Evolutionary conservation across 805 yeast genomes (phyloP).

Genomic region (Candida suzukii): DNA sequence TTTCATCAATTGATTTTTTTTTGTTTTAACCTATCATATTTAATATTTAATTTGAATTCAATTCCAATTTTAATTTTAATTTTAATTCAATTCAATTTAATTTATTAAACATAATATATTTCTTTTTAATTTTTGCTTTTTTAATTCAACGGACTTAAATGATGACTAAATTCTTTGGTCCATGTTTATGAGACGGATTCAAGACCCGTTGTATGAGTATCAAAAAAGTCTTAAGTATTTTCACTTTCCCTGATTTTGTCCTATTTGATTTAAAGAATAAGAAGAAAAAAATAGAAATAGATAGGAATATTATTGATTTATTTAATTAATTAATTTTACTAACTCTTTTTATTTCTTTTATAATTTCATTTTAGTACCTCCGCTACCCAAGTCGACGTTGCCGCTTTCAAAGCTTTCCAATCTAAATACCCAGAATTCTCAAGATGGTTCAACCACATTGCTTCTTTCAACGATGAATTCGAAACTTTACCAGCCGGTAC

Average conservation of each 20-base stretch:
- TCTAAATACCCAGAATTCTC: constrained; percentile 85
- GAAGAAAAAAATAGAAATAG: background rate
- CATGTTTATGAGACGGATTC: constrained; percentile 95
- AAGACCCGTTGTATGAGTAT: constrained; percentile 89
- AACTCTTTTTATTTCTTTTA: background rate
- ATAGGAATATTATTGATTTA: background rate
- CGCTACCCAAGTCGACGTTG: constrained; percentile 93
- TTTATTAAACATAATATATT: background rate
- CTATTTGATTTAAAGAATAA: background rate
- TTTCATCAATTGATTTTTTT: too few relatives aligned
- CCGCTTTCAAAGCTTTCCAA: constrained; percentile 92
- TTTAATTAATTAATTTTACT: background rate
- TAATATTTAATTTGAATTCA: too few relatives aligned
- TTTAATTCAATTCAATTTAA: background rate
- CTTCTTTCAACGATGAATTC: constrained; percentile 85
- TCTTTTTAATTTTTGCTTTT: background rate
- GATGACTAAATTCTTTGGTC: constrained; percentile 79
- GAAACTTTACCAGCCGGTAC: constrained; percentile 73
- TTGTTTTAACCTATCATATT: too few relatives aligned
- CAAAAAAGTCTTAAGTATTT: constrained; percentile 1
- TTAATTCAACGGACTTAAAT: constrained; percentile 23
- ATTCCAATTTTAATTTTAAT: too few relatives aligned
- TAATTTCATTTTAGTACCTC: constrained; percentile 47
- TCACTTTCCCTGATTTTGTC: background rate
- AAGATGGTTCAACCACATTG: constrained; percentile 99